These are phyloP conservation scores for Zygosaccharomyces rouxii DNA, from an alignment of 805 yeast genomes.

Conservation along the genomic window DNA sequence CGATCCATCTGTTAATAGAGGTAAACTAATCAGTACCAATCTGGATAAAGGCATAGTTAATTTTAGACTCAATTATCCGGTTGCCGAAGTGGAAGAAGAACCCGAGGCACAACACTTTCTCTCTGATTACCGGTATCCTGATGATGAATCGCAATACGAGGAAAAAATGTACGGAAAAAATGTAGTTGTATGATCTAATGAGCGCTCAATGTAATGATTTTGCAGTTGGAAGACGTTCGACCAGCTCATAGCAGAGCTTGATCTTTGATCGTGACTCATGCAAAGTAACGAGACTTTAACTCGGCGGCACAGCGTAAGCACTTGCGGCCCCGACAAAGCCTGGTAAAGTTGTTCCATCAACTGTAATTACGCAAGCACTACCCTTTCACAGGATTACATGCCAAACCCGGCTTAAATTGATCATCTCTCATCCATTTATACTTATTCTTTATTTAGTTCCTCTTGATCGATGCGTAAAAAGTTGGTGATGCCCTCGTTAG, in stretches of 20 bases:
- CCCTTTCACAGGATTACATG: no score
- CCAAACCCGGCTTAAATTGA: no score
- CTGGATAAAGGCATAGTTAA: slow-evolving; percentile 31
- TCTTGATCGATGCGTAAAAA: slow-evolving; percentile 23
- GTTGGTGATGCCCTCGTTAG: slow-evolving; percentile 22
- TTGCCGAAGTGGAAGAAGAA: background rate
- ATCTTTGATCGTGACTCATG: no score
- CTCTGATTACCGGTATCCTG: background rate
- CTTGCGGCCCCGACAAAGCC: no score
- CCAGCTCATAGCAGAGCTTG: no score
- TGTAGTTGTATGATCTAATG: background rate
- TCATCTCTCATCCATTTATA: background rate
- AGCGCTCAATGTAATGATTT: background rate
- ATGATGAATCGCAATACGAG: background rate
- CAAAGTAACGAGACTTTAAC: no score
- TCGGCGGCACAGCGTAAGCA: no score
- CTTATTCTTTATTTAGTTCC: slow-evolving; percentile 9
- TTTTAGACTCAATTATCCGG: slow-evolving; percentile 26
- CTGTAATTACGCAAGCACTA: no score
- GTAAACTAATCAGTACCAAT: slow-evolving; percentile 30
- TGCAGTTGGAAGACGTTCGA: no score
- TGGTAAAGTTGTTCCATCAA: no score
- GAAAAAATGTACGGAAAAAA: background rate
- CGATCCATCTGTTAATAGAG: slow-evolving; percentile 37
- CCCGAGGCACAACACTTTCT: background rate